phyloP scores from a whole-genome alignment of 1,284 basidiomycete genomes.

The Trametes hirsuta region DNA sequence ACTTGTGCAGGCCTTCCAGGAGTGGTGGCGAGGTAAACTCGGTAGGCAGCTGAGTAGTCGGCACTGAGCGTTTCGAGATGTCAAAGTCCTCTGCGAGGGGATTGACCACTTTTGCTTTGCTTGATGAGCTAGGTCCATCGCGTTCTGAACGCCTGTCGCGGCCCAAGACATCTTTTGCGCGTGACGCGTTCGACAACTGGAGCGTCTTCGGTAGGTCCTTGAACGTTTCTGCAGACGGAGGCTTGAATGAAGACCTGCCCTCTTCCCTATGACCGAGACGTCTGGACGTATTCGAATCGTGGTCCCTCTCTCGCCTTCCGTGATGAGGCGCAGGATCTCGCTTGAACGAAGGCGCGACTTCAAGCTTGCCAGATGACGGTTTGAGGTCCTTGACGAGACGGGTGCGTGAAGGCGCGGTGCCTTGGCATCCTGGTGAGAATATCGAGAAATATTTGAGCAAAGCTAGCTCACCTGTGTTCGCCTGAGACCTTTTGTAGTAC shows the following conservation, averaged over 20 bases:
- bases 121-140: background rate
- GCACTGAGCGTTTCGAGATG: constrained; percentile 31
- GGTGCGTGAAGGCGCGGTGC: constrained; percentile 34
- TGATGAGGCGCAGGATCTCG: constrained; percentile 17
- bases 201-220: constrained; percentile 1
- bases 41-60: constrained; percentile 30
- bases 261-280: background rate
- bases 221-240: background rate
- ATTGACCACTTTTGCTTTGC: constrained; percentile 29
- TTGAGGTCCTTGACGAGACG: constrained; percentile 43
- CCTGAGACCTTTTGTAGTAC: background rate
- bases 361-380: constrained; percentile 31
- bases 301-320: background rate
- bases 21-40: constrained; percentile 71
- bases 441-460: background rate
- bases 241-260: background rate
- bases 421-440: background rate
- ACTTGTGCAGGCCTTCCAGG: constrained; percentile 59
- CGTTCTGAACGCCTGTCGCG: background rate
- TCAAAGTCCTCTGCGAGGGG: constrained; percentile 46
- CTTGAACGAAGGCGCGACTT: constrained; percentile 34
- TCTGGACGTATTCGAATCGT: background rate
- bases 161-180: background rate
- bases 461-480: constrained; percentile 6
- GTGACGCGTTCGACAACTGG: background rate